Base-by-base conservation (phyloP, 352 stramenopile species). In the Pythium phragmiticola region DNA sequence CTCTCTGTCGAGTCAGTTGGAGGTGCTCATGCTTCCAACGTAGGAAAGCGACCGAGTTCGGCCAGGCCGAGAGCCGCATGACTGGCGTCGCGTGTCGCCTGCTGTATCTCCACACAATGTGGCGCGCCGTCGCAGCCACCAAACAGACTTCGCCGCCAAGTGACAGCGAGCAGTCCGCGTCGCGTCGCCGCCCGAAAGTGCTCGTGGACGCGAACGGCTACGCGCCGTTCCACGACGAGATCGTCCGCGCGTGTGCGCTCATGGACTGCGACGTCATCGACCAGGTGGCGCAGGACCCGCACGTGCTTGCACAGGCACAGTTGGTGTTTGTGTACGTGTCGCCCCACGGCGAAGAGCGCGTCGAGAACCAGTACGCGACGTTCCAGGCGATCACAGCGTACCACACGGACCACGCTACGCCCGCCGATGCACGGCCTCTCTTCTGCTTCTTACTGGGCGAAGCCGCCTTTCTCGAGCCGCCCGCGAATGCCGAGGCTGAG, bases 41-140 rank as follows among this genome's bases (percentile, higher is more conserved):
- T 42, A 92, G 83, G 83, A 90, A 89, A 69, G 74, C 82, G 16
- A 49, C 65, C 41, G 86, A 93, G 69, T 93, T 95, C 55, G 48
- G 60, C 4, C 57, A 62, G 9, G 66, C 72, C 16, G 74, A 80
- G 34, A 58, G 73, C 26, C 82, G 84, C 26, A 66, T 89, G 49
- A 85, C 69, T 3, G 86, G 84, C 42, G 70, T 90, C 52, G 72
- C 61, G 26, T 87, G 84, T 67, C 84, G 86, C 17, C 63, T 95
- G 37, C 66, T 95, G 33, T 95, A 95, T 69, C 75, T 87, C 13
- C 71, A 84, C 57, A 74, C 75, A 8, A 57, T 80, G 17, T 90
- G 80, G 77, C 60, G 60, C 26, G 19, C 57, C 12, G 16, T 50
- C 47, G 52, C 39, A 19, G 47, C 30, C 8, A 62, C 28, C 37